phyloP scores from a whole-genome alignment of 2,329 filamentous ascomycete species.

The Xylaria sp. region DNA sequence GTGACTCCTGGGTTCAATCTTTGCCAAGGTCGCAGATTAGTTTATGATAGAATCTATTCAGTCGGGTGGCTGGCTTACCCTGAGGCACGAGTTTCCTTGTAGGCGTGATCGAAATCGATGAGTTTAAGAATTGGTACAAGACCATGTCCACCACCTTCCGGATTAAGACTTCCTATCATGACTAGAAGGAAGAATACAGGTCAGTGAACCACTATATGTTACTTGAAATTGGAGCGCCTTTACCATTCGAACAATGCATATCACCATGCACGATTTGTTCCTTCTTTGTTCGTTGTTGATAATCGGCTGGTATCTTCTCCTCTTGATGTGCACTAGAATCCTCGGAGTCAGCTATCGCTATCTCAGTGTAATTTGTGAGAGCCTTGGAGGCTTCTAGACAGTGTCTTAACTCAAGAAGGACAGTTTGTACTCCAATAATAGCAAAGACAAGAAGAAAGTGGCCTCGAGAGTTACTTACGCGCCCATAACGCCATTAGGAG shows the following conservation, averaged over 20 bases:
- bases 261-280: not conserved
- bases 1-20: not conserved
- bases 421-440: too few relatives aligned
- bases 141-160: not conserved
- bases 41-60: not conserved
- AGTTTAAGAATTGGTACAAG: constrained; percentile 18
- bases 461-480: too few relatives aligned
- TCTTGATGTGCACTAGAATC: not conserved
- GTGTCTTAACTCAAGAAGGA: too few relatives aligned
- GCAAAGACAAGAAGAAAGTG: too few relatives aligned
- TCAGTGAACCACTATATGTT: not conserved
- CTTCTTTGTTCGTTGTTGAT: not conserved
- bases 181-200: not conserved
- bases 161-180: constrained; percentile 20
- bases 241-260: not conserved
- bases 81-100: not conserved
- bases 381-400: too few relatives aligned
- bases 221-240: not conserved
- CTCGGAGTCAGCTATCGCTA: too few relatives aligned
- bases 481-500: not conserved
- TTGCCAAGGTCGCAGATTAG: not conserved
- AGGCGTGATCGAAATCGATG: constrained; percentile 19
- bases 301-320: not conserved
- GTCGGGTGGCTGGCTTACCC: not conserved
- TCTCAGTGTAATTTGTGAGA: too few relatives aligned